Evolutionary conservation across 768 basidiomycete genomes (phyloP).

Genomic region (Lenzites betulinus): DNA sequence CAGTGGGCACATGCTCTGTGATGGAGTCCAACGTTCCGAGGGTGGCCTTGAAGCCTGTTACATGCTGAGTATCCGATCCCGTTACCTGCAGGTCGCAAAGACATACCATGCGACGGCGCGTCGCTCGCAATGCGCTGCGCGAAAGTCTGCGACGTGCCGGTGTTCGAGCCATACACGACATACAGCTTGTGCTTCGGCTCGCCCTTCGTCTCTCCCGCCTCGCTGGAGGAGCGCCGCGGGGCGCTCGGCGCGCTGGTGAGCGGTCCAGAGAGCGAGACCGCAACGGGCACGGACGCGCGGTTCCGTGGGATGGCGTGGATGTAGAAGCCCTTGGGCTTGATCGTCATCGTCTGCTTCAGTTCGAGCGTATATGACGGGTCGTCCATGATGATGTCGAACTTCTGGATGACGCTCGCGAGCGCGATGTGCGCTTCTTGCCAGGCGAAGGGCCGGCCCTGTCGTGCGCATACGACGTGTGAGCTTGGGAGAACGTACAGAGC

Average conservation of each 20-base stretch:
- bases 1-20: constrained; percentile 39
- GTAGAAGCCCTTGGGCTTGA: constrained; percentile 47
- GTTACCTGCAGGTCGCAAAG: background rate
- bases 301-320: constrained; percentile 42
- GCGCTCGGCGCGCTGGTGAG: constrained; percentile 9
- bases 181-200: constrained; percentile 36
- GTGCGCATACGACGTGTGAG: no score
- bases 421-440: constrained; percentile 49
- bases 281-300: constrained; percentile 13
- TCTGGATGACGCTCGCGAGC: constrained; percentile 43
- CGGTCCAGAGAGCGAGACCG: constrained; percentile 20
- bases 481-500: no score
- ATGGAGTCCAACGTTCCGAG: constrained; percentile 45
- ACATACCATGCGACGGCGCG: constrained; percentile 40
- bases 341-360: constrained; percentile 46
- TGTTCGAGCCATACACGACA: constrained; percentile 49
- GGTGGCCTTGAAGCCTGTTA: constrained; percentile 40
- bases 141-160: constrained; percentile 51
- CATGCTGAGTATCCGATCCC: background rate
- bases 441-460: constrained; percentile 44
- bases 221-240: background rate
- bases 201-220: background rate
- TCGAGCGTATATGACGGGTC: constrained; percentile 46
- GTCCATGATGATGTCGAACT: constrained; percentile 45
- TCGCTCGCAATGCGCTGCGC: constrained; percentile 46